These are phyloP conservation scores for Evernia prunastri DNA, from an alignment of 495 filamentous ascomycete species.

Conservation along the genomic window DNA sequence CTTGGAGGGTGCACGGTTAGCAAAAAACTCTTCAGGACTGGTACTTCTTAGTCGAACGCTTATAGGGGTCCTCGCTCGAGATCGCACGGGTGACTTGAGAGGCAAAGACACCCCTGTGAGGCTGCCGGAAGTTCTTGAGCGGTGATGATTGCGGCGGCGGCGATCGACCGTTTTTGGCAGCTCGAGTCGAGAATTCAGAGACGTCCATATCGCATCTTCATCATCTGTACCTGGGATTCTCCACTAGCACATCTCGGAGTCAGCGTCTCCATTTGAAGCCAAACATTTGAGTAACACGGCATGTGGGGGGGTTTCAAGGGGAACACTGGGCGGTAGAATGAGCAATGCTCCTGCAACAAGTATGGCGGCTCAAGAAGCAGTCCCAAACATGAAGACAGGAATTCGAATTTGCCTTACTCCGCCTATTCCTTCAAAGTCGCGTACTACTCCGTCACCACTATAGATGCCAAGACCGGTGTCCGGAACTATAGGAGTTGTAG, in stretches of 20 bases:
- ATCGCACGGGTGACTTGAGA: conserved; percentile 11
- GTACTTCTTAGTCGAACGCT: neutral
- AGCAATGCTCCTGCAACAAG: conserved; percentile 28
- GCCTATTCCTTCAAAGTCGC: conserved; percentile 83
- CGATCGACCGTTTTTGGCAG: conserved; percentile 39
- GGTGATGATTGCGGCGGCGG: conserved; percentile 22
- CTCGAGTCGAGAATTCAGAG: conserved; percentile 66
- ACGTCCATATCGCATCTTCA: conserved; percentile 64
- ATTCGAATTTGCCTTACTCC: conserved; percentile 34
- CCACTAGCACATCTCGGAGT: too few relatives aligned
- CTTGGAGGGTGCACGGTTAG: conserved; percentile 15
- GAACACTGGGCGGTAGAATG: too few relatives aligned
- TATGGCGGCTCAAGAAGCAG: neutral
- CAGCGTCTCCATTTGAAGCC: too few relatives aligned
- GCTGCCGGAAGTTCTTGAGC: conserved; percentile 25
- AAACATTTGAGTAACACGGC: too few relatives aligned
- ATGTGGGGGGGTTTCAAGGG: too few relatives aligned
- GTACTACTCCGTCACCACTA: conserved; percentile 39
- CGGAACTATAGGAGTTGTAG: conserved; percentile 17
- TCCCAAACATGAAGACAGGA: too few relatives aligned
- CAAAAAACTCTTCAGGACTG: conserved; percentile 24
- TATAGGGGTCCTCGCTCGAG: conserved; percentile 15
- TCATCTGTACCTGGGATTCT: conserved; percentile 37
- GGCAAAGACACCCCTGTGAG: conserved; percentile 8
- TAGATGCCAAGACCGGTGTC: conserved; percentile 27